Evolutionary conservation across 169 alveolate genomes (phyloP).

Genomic region (Plasmodium relictum): DNA sequence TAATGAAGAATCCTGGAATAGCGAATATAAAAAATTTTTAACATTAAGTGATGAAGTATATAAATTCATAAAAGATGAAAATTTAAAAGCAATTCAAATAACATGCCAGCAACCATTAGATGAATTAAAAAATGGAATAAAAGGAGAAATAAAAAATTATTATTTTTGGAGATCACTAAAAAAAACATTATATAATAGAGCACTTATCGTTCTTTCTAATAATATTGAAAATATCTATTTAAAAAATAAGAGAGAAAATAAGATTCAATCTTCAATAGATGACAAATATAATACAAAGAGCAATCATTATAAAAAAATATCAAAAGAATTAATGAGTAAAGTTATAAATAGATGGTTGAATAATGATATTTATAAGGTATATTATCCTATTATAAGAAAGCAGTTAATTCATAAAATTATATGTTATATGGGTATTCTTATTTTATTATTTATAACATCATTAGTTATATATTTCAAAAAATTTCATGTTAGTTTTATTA

Average conservation of each 20-base stretch:
- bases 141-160: slow-evolving; percentile 55
- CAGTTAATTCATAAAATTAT: slow-evolving; percentile 61
- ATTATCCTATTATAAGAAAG: slow-evolving; percentile 70
- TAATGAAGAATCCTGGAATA: slow-evolving; percentile 75
- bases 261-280: slow-evolving; percentile 44
- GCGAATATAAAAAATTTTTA: slow-evolving; percentile 72
- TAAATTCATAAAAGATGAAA: slow-evolving; percentile 75
- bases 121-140: slow-evolving; percentile 75
- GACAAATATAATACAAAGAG: slow-evolving; percentile 37
- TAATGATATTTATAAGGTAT: slow-evolving; percentile 67
- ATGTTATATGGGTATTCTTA: slow-evolving; percentile 47
- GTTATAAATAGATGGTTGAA: slow-evolving; percentile 76
- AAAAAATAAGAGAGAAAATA: slow-evolving; percentile 76
- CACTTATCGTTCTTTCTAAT: slow-evolving; percentile 66
- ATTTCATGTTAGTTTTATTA: slow-evolving; percentile 57
- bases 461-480: slow-evolving; percentile 67
- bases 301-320: slow-evolving; percentile 48
- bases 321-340: slow-evolving; percentile 79
- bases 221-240: slow-evolving; percentile 76
- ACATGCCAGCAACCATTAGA: slow-evolving; percentile 77
- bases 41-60: slow-evolving; percentile 59
- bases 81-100: slow-evolving; percentile 74
- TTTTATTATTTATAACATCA: slow-evolving; percentile 38
- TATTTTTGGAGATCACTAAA: slow-evolving; percentile 73
- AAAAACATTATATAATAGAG: slow-evolving; percentile 62